phyloP scores from a whole-genome alignment of 2,329 filamentous ascomycete genomes.

The Fusarium sp. region DNA sequence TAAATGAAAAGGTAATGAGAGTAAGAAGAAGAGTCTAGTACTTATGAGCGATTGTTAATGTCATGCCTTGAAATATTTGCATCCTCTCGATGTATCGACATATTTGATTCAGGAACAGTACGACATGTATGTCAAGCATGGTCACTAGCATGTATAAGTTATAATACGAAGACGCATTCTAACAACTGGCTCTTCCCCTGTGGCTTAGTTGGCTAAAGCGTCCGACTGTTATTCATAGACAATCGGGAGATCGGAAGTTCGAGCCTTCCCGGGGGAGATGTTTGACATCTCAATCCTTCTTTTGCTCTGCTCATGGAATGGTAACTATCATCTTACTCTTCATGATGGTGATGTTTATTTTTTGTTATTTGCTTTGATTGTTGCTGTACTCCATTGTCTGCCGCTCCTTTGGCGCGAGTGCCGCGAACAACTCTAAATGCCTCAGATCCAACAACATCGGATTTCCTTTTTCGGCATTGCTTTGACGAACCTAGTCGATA shows the following conservation, averaged over 20 bases:
- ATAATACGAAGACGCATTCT: rapidly evolving
- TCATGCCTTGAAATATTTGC: too few relatives aligned
- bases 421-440: not conserved
- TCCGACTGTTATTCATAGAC: constrained; percentile 44
- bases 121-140: not conserved
- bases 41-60: too few relatives aligned
- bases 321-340: not conserved
- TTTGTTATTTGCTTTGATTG: not conserved
- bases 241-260: constrained; percentile 50
- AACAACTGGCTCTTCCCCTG: constrained; percentile 10
- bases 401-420: not conserved
- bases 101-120: too few relatives aligned
- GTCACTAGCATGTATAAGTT: rapidly evolving
- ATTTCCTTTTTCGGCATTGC: not conserved
- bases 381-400: too few relatives aligned
- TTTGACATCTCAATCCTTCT: rapidly evolving
- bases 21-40: too few relatives aligned
- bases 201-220: constrained; percentile 41
- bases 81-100: not conserved
- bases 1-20: too few relatives aligned
- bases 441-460: not conserved
- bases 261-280: constrained; percentile 48
- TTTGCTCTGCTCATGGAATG: not conserved
- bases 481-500: not conserved
- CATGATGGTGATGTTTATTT: not conserved